Conservation (phyloP, 805 yeast species). For the Cyberlindnera japonica region DNA sequence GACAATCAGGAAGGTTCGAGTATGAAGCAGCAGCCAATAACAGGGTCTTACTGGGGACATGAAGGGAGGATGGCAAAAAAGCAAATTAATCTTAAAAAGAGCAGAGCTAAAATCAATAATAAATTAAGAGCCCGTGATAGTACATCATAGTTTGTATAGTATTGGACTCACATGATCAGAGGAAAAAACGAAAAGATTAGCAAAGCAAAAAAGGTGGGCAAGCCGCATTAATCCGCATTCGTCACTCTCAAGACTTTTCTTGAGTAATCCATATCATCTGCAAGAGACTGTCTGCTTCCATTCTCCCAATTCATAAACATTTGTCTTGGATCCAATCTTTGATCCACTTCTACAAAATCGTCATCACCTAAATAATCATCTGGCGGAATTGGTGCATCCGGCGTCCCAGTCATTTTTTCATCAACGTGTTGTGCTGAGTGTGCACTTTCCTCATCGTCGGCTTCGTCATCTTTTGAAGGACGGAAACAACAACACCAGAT, state of each 20-base stretch:
- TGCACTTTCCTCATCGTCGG: conserved; percentile 15
- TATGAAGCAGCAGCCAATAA: too few relatives aligned
- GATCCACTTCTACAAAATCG: conserved; percentile 46
- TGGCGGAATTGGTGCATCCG: conserved; percentile 2
- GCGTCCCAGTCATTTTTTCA: conserved; percentile 10
- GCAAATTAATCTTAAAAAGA: too few relatives aligned
- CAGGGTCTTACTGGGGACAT: too few relatives aligned
- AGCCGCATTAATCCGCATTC: conserved; percentile 28
- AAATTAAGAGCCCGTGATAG: too few relatives aligned
- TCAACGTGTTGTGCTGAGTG: conserved; percentile 11
- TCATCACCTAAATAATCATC: conserved; percentile 11
- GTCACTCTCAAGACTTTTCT: conserved; percentile 54
- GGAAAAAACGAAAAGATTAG: background rate
- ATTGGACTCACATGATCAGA: background rate
- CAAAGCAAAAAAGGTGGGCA: background rate
- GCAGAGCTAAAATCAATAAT: too few relatives aligned
- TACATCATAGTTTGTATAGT: too few relatives aligned
- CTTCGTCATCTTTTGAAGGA: conserved; percentile 16
- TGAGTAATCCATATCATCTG: conserved; percentile 56
- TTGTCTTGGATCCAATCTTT: conserved; percentile 55
- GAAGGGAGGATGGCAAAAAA: too few relatives aligned
- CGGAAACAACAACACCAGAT: conserved; percentile 40
- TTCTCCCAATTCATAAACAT: conserved; percentile 47
- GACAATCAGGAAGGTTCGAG: too few relatives aligned
- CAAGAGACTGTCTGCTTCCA: conserved; percentile 43